Percentiles rank a stretch among this genome's conserved stretches.
phyloP scores from a whole-genome alignment of 1,284 basidiomycete genomes.

The Malassezia nana region DNA sequence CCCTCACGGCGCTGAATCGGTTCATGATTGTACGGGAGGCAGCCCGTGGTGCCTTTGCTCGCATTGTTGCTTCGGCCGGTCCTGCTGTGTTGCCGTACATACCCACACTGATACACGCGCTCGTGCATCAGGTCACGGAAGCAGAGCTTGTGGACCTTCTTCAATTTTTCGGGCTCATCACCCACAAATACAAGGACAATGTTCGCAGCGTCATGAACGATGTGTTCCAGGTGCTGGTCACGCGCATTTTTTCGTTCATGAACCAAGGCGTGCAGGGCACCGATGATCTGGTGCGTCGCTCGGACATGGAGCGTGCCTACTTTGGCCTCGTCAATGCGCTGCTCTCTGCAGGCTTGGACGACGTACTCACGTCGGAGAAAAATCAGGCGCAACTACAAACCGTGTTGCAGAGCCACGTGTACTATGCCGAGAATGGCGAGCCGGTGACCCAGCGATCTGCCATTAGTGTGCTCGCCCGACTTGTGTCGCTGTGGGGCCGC shows the following conservation, averaged over 20 bases:
- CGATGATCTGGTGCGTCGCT: slow-evolving; percentile 72
- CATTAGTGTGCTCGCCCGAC: slow-evolving; percentile 64
- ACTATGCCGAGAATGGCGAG: slow-evolving; percentile 50
- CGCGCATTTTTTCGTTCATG: slow-evolving; percentile 71
- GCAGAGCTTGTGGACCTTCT: slow-evolving; percentile 90
- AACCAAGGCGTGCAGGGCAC: slow-evolving; percentile 76
- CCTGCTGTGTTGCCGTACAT: slow-evolving; percentile 65
- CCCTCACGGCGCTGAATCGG: slow-evolving; percentile 74
- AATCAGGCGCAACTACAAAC: slow-evolving; percentile 72
- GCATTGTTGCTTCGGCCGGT: slow-evolving; percentile 80
- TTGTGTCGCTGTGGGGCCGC: slow-evolving; percentile 66
- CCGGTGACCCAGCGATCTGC: slow-evolving; percentile 64
- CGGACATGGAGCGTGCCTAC: slow-evolving; percentile 84
- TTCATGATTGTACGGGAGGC: slow-evolving; percentile 85
- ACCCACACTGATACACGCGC: slow-evolving; percentile 72
- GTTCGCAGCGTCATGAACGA: slow-evolving; percentile 79
- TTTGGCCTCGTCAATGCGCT: slow-evolving; percentile 72
- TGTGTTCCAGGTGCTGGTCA: slow-evolving; percentile 72
- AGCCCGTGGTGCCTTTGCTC: slow-evolving; percentile 70
- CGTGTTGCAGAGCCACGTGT: slow-evolving; percentile 58
- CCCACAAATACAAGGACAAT: slow-evolving; percentile 81
- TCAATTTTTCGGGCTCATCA: slow-evolving; percentile 79
- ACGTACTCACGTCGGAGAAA: slow-evolving; percentile 73
- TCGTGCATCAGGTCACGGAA: slow-evolving; percentile 81
- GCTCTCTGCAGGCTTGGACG: slow-evolving; percentile 64